A percentile compares a stretch with the other conserved stretches of the same genome.
Evolutionary conservation across 805 yeast genomes (phyloP).

Genomic region (Lipomyces chichibuensis): DNA sequence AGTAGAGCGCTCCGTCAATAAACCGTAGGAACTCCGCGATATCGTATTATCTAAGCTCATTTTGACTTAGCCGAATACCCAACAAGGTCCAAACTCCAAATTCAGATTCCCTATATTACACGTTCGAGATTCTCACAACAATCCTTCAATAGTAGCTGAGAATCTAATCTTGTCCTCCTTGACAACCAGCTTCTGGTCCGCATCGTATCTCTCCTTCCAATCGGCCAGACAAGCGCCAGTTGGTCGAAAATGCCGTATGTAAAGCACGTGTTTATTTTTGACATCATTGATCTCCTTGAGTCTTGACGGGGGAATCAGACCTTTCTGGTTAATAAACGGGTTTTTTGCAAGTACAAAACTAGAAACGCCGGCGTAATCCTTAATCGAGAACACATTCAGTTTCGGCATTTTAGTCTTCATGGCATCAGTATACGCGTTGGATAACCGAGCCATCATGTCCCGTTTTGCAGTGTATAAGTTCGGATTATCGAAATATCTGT

Average conservation of each 20-base stretch:
- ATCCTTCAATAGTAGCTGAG: background rate
- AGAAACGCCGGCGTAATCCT: slow-evolving; percentile 1
- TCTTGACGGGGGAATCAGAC: background rate
- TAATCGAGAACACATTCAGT: background rate
- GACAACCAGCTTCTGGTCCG: background rate
- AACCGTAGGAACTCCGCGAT: no score
- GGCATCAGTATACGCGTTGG: background rate
- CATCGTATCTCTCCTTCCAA: background rate
- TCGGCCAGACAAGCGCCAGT: background rate
- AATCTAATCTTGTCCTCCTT: background rate
- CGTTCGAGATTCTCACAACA: background rate
- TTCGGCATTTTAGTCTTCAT: background rate
- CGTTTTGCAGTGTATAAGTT: background rate
- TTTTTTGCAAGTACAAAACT: slow-evolving; percentile 1
- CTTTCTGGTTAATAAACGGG: background rate
- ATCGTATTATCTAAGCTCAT: background rate
- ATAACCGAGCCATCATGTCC: background rate
- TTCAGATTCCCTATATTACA: background rate
- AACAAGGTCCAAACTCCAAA: background rate
- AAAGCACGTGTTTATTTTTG: background rate
- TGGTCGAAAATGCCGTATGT: slow-evolving; percentile 1
- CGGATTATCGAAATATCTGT: slow-evolving; percentile 4
- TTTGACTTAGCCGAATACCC: background rate
- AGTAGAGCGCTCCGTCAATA: no score
- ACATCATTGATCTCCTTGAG: background rate